These are phyloP conservation scores for Quercus tomentella DNA, from an alignment of 331 rosid species.

Conservation along the genomic window DNA sequence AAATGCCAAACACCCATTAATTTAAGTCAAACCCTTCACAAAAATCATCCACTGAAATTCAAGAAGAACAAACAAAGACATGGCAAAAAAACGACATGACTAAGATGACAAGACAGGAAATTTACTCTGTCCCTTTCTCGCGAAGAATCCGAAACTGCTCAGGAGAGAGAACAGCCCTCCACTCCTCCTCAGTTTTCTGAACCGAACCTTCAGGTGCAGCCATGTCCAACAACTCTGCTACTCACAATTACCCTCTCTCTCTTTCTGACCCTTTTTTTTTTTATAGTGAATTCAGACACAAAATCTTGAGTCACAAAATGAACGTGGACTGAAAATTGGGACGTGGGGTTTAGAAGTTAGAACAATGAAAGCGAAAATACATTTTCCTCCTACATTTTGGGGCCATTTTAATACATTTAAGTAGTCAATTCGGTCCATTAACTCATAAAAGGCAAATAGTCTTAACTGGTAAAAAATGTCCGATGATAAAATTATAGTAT, in stretches of 20 bases:
- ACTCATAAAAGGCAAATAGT: too few species aligned
- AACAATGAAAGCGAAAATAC: too few species aligned
- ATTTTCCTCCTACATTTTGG: too few species aligned
- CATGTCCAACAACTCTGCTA: slow-evolving; percentile 5
- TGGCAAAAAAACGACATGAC: background rate
- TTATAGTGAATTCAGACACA: background rate
- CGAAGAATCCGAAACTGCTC: slow-evolving; percentile 86
- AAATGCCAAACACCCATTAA: background rate
- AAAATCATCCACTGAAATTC: too few species aligned
- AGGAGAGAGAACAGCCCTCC: slow-evolving; percentile 76
- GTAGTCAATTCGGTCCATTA: too few species aligned
- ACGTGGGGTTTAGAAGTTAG: background rate
- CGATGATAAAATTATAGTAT: too few species aligned
- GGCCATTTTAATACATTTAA: too few species aligned
- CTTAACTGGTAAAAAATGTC: too few species aligned
- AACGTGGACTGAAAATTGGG: slow-evolving; percentile 34
- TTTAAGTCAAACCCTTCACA: background rate
- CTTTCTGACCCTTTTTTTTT: background rate
- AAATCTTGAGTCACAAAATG: background rate
- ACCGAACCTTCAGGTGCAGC: slow-evolving; percentile 25
- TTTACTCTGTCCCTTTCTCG: slow-evolving; percentile 71
- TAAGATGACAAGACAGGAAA: background rate
- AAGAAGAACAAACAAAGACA: too few species aligned
- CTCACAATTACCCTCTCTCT: too few species aligned
- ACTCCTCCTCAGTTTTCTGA: slow-evolving; percentile 72